Conservation (phyloP, 2,329 filamentous ascomycete species). For the Aspergillus clavatus region DNA sequence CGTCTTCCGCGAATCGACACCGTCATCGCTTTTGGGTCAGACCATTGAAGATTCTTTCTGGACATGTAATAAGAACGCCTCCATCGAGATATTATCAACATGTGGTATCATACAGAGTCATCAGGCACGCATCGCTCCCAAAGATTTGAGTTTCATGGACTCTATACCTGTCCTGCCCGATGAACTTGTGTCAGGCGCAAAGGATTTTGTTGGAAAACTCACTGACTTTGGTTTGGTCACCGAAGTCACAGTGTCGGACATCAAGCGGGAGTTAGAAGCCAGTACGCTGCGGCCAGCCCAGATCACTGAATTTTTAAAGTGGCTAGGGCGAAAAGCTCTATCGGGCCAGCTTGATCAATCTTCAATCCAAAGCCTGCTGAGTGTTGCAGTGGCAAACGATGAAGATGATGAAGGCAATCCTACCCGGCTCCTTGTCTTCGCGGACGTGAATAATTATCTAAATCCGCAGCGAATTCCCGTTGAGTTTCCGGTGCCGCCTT, state of each 20-base stretch:
- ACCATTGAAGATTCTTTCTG: constrained; percentile 94
- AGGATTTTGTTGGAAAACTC: constrained; percentile 73
- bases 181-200: constrained; percentile 61
- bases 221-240: constrained; percentile 82
- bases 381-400: constrained; percentile 60
- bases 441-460: constrained; percentile 69
- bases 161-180: constrained; percentile 82
- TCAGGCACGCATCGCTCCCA: constrained; percentile 70
- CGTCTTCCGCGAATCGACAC: constrained; percentile 83
- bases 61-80: constrained; percentile 77
- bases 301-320: constrained; percentile 75
- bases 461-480: constrained; percentile 73
- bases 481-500: constrained; percentile 73
- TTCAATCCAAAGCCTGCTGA: constrained; percentile 66
- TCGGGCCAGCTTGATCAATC: constrained; percentile 66
- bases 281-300: constrained; percentile 76
- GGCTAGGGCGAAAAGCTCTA: constrained; percentile 69
- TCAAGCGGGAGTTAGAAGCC: constrained; percentile 74
- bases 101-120: constrained; percentile 80
- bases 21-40: constrained; percentile 74
- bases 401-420: constrained; percentile 54
- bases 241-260: constrained; percentile 80
- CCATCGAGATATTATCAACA: constrained; percentile 83
- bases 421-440: constrained; percentile 71
- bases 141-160: constrained; percentile 71